Evolutionary conservation across 768 basidiomycete genomes (phyloP).

Genomic region (Collybia mongolica): DNA sequence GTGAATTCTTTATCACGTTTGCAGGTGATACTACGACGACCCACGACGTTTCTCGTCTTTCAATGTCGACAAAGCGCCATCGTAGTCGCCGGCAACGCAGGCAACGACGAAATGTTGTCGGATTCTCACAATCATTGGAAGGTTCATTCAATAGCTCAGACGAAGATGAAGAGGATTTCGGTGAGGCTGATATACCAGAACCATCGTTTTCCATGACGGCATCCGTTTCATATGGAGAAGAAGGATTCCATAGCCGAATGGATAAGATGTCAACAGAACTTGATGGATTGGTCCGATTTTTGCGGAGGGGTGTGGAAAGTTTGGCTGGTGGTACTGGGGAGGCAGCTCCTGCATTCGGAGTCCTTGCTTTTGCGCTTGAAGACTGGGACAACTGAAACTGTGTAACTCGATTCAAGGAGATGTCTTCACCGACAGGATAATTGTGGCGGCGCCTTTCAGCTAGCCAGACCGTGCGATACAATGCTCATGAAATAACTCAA

Average conservation of each 20-base stretch:
- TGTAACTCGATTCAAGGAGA: background rate
- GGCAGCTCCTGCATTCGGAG: slow-evolving; percentile 61
- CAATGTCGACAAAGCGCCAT: slow-evolving; percentile 54
- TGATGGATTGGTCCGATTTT: slow-evolving; percentile 68
- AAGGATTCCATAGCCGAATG: slow-evolving; percentile 46
- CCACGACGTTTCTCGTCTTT: slow-evolving; percentile 54
- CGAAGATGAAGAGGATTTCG: slow-evolving; percentile 33
- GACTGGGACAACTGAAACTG: slow-evolving; percentile 68
- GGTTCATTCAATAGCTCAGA: slow-evolving; percentile 40
- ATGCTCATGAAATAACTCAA: too few species aligned
- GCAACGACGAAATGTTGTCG: slow-evolving; percentile 57
- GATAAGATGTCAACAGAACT: slow-evolving; percentile 69
- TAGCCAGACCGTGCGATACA: too few species aligned
- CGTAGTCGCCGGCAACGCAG: slow-evolving; percentile 59
- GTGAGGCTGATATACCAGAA: slow-evolving; percentile 22
- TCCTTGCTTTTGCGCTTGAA: slow-evolving; percentile 74
- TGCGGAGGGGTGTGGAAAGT: slow-evolving; percentile 68
- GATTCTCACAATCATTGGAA: slow-evolving; percentile 46
- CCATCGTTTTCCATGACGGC: slow-evolving; percentile 42
- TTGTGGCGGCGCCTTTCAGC: background rate
- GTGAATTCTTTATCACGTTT: slow-evolving; percentile 57
- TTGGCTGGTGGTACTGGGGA: slow-evolving; percentile 62
- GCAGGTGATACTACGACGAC: slow-evolving; percentile 59
- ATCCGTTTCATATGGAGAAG: slow-evolving; percentile 37
- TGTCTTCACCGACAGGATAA: background rate